phyloP scores from a whole-genome alignment of 2,329 filamentous ascomycete species.

The Pseudocercospora musae region DNA sequence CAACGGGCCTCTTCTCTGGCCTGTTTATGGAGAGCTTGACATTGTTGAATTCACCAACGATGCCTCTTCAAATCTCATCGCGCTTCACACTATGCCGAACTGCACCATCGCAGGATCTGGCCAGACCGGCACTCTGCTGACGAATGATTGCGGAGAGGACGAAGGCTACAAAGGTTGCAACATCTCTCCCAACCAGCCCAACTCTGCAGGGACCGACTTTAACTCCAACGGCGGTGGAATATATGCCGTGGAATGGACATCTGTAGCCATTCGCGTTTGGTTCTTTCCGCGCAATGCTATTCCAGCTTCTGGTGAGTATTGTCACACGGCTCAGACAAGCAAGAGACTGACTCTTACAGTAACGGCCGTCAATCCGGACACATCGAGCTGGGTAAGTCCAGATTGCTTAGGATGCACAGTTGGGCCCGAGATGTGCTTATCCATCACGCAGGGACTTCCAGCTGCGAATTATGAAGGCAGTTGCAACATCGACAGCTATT shows the following conservation, averaged over 20 bases:
- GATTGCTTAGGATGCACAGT: not conserved
- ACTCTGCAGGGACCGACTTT: slow-evolving; percentile 35
- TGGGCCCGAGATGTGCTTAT: not conserved
- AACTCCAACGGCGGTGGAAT: slow-evolving; percentile 47
- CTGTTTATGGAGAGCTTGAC: slow-evolving; percentile 37
- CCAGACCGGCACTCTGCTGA: slow-evolving; percentile 45
- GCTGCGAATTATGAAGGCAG: slow-evolving; percentile 59
- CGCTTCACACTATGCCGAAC: slow-evolving; percentile 35
- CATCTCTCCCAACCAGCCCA: slow-evolving; percentile 50
- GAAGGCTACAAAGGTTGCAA: slow-evolving; percentile 34
- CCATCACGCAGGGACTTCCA: slow-evolving; percentile 49
- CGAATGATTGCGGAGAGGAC: slow-evolving; percentile 60
- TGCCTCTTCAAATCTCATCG: slow-evolving; percentile 33
- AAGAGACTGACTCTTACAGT: slow-evolving; percentile 36
- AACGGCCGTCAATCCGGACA: slow-evolving; percentile 55
- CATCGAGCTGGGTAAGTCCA: slow-evolving; percentile 49
- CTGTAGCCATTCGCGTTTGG: slow-evolving; percentile 33
- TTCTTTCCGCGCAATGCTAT: slow-evolving; percentile 38
- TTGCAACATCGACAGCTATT: slow-evolving; percentile 37
- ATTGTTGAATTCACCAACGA: slow-evolving; percentile 40
- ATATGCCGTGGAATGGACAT: slow-evolving; percentile 36
- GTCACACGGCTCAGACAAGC: slow-evolving; percentile 25
- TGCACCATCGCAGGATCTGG: slow-evolving; percentile 35
- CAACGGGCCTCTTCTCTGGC: slow-evolving; percentile 43
- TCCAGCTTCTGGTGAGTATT: slow-evolving; percentile 42